A percentile compares a stretch with the other conserved stretches of the same genome.
Evolutionary conservation across 352 stramenopile genomes (phyloP).

Genomic region (Pythium sp.): DNA sequence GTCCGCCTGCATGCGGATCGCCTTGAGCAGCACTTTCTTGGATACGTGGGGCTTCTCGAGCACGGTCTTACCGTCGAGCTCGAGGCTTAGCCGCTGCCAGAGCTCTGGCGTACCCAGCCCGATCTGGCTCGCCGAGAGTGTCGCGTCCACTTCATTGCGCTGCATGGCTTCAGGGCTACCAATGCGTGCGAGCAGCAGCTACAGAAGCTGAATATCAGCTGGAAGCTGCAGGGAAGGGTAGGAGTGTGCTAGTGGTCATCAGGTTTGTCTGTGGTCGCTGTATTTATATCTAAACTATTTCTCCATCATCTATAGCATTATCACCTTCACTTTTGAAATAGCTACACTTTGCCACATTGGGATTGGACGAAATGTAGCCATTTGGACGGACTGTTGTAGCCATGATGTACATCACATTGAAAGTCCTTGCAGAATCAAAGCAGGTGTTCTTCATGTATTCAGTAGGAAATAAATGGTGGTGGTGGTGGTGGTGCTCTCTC

Average conservation of each 20-base stretch:
- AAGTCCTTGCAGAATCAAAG: no score
- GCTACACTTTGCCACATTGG: not conserved
- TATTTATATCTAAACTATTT: conserved; percentile 3
- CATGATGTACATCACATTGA: no score
- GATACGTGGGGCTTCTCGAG: conserved; percentile 77
- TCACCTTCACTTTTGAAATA: not conserved
- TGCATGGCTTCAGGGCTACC: conserved; percentile 36
- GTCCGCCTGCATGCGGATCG: conserved; percentile 77
- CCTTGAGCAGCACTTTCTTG: conserved; percentile 84
- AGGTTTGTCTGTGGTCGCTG: not conserved
- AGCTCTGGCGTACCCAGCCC: conserved; percentile 74
- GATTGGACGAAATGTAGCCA: not conserved
- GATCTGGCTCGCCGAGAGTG: conserved; percentile 43
- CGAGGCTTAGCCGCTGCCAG: conserved; percentile 73
- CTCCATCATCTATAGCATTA: not conserved
- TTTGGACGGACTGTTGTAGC: not conserved
- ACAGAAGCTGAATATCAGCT: not conserved
- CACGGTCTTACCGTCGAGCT: conserved; percentile 77
- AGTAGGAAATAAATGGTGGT: no score
- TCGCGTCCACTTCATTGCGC: conserved; percentile 79
- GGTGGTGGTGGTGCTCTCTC: no score
- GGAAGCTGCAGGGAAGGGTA: not conserved
- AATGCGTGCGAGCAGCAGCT: not conserved
- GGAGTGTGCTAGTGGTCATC: not conserved
- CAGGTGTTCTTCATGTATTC: no score